A percentile compares a stretch with the other conserved stretches of the same genome.
Conservation (phyloP, 1,284 basidiomycete species). For the Stygiomarasmius scandens region DNA sequence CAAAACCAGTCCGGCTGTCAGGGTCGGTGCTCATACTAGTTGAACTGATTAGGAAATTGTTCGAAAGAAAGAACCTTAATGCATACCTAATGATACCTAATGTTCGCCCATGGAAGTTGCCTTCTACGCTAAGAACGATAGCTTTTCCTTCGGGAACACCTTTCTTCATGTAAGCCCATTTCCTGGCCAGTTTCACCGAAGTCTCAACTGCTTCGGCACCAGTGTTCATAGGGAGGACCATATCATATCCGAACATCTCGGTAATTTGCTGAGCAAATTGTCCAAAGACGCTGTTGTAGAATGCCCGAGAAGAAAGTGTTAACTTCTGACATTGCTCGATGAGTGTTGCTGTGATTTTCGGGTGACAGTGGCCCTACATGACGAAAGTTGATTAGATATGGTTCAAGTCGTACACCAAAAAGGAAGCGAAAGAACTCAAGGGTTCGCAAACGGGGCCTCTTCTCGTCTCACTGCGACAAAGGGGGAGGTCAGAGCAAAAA, state of each 20-base stretch:
- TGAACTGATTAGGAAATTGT: conserved; percentile 15
- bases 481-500: not conserved
- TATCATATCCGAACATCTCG: conserved; percentile 85
- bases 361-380: conserved; percentile 90
- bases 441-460: no score
- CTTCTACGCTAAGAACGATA: conserved; percentile 83
- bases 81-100: conserved; percentile 80
- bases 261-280: conserved; percentile 88
- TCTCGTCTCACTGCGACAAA: not conserved
- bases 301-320: conserved; percentile 93
- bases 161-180: conserved; percentile 93
- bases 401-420: no score
- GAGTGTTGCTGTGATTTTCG: conserved; percentile 82
- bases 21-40: conserved; percentile 94
- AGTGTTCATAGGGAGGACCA: conserved; percentile 99
- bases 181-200: conserved; percentile 80
- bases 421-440: no score
- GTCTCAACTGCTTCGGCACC: conserved; percentile 98
- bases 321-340: conserved; percentile 87
- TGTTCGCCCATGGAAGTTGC: conserved; percentile 97
- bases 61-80: conserved; percentile 12
- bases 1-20: conserved; percentile 86
- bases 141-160: conserved; percentile 84
- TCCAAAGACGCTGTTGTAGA: conserved; percentile 93
- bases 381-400: not conserved